Base-by-base conservation (phyloP, 495 filamentous ascomycete species). In the Thozetella sp. region DNA sequence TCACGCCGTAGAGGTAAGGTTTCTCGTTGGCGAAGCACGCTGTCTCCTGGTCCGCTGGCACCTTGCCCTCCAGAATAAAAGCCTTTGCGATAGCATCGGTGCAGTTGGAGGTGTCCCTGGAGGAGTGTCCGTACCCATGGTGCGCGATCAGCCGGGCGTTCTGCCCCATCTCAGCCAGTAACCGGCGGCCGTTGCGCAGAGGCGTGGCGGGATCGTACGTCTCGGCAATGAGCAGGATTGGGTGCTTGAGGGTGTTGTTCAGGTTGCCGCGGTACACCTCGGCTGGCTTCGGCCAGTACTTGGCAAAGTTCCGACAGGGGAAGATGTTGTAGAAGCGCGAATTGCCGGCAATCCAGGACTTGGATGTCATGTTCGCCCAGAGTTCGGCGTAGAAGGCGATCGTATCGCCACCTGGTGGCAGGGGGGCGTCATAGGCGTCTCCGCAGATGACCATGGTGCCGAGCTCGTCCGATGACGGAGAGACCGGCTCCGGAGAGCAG, bases 121-220 rank as follows among this genome's bases (percentile, higher is more conserved):
- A 74, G 25, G 75, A 72, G 40, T 81, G 78, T 0, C 78, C 78
- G 34, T 81, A 81, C 10, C 77, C 77, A 46, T 81, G 78, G 54
- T 81, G 78, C 12, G 63, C 75, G 25, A 80, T 67, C 26, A 81
- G 63, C 54, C 77, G 53, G 22, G 78, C 77, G 40, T 79, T 80
- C 23, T 51, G 30, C 1, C 76, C 78, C 78, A 81, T 78, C 53
- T 81, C 78, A 1, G 56, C 55, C 12, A 72, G 23, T 3, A 80
- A 63, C 30, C 77, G 57, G 25, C 74, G 64, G 13, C 76, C 78
- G 27, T 81, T 80, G 4, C 76, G 69, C 30, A 81, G 63, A n/a
- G 78, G 77, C 3, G 78, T 81, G 3, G 78, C 76, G 0, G 76
- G 76, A 51, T 81, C 78, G 55, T 81, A 77, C 20, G 75, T 75